Evolutionary conservation across 805 yeast species (phyloP).

Genomic region (Saccharomycopsis lassenensis): DNA sequence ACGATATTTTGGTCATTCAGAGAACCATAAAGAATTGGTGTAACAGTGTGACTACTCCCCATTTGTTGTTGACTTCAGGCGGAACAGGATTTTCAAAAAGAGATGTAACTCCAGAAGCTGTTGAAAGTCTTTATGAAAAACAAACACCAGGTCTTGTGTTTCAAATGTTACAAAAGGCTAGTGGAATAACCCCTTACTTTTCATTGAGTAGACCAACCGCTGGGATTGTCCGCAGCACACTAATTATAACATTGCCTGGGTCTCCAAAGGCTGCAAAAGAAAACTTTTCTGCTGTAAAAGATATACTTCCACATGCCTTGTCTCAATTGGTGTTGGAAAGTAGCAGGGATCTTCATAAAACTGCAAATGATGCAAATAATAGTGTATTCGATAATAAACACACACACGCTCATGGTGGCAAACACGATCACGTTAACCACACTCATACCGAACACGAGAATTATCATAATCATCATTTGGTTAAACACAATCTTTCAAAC

Average conservation of each 20-base stretch:
- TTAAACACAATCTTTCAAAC: slow-evolving; percentile 29
- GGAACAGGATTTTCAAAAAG: slow-evolving; percentile 40
- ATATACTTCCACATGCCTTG: slow-evolving; percentile 34
- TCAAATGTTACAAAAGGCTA: slow-evolving; percentile 33
- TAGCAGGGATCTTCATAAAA: slow-evolving; percentile 31
- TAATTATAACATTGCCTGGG: slow-evolving; percentile 41
- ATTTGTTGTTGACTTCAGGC: slow-evolving; percentile 36
- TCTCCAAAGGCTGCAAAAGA: slow-evolving; percentile 40
- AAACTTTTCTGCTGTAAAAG: slow-evolving; percentile 30
- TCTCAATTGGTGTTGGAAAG: slow-evolving; percentile 26
- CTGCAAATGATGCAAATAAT: slow-evolving; percentile 1
- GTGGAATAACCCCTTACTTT: slow-evolving; percentile 36
- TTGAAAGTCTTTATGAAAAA: slow-evolving; percentile 30
- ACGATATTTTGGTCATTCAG: slow-evolving; percentile 26
- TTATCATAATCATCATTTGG: slow-evolving; percentile 20
- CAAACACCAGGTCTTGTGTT: slow-evolving; percentile 41
- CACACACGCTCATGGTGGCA: slow-evolving; percentile 15
- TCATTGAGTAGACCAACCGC: slow-evolving; percentile 41
- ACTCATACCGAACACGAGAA: slow-evolving; percentile 15
- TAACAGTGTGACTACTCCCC: background rate
- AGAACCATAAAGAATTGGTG: slow-evolving; percentile 23
- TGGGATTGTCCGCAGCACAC: slow-evolving; percentile 29
- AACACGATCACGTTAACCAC: slow-evolving; percentile 6
- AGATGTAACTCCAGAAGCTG: slow-evolving; percentile 43
- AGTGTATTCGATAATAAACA: slow-evolving; percentile 15